Base-by-base conservation (phyloP, 805 yeast genomes). In the Cephaloascus fragrans region DNA sequence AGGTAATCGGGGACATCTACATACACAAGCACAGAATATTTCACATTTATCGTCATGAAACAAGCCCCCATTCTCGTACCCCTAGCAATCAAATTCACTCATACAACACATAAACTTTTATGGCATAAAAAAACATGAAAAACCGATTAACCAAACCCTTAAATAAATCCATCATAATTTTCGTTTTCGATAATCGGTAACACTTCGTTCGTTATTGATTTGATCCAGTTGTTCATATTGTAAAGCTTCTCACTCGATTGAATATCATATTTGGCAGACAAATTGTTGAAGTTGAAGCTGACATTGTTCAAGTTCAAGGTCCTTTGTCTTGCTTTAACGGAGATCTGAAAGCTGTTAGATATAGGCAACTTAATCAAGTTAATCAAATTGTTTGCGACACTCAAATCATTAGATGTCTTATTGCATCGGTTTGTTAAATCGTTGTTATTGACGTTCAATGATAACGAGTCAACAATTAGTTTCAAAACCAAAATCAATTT, bases 391-490 rank as follows among this genome's bases (percentile, higher is more conserved):
- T 44, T 62, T 16, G 61, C 48, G 15, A 53, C 59, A 4, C 61
- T 56, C 38, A 66, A 54, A 36, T 66, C 71, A 37, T 54, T 54
- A 41, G 61, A 57, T 35, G 64, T 57, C 41, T 64, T 66, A 33
- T 46, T 41, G 19, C 64, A 53, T 19, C 69, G 47, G 23, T 41
- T 46, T 18, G 50, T 40, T 6, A 59, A 47, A 29, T 64, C 70
- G 3, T 38, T 39, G 37, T 59, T 53, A 9, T 39, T 37, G 19
- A 39, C 31, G 23, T 40, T 42, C 4, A 43, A 32, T 5, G 15
- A 3, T 8, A 60, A 44, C 12, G 53, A 46, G 38, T 64, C 71
- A 35, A 62, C 51, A 10, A 64, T 51, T n/a, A 57, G 39, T 43
- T 64, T 66, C 41, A 52, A 49, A 14, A 63, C 43, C 42, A 61